These are phyloP conservation scores for Geotrichum fermentans DNA, from an alignment of 1,139 yeast species.

Conservation along the genomic window DNA sequence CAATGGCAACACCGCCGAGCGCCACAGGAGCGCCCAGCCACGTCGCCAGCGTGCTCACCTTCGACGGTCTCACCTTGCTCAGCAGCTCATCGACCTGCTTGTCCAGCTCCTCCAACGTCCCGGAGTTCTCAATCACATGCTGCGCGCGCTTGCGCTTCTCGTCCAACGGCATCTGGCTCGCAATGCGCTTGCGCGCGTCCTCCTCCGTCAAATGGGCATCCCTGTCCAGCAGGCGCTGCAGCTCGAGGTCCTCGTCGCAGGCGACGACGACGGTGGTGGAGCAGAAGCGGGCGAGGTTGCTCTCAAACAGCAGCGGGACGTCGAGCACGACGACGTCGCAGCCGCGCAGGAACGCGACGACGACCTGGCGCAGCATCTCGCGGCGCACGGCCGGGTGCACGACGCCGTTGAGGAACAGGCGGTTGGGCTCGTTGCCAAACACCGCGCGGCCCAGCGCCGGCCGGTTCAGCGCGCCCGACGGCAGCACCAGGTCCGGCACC, in stretches of 20 bases:
- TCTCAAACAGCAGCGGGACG: slow-evolving; percentile 84
- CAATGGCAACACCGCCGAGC: slow-evolving; percentile 15
- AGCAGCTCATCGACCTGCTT: slow-evolving; percentile 47
- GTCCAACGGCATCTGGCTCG: slow-evolving; percentile 66
- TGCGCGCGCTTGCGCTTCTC: slow-evolving; percentile 61
- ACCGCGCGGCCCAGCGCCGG: slow-evolving; percentile 73
- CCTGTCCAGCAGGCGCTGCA: slow-evolving; percentile 57
- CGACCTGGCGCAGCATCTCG: slow-evolving; percentile 56
- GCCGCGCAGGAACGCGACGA: slow-evolving; percentile 53
- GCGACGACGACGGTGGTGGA: slow-evolving; percentile 67
- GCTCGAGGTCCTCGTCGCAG: slow-evolving; percentile 55
- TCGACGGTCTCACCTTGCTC: slow-evolving; percentile 45
- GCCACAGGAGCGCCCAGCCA: slow-evolving; percentile 54
- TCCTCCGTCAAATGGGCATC: slow-evolving; percentile 62
- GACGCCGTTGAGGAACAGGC: slow-evolving; percentile 57
- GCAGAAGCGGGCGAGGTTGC: slow-evolving; percentile 64
- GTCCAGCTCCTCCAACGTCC: slow-evolving; percentile 47
- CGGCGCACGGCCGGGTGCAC: slow-evolving; percentile 86
- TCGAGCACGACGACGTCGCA: slow-evolving; percentile 65
- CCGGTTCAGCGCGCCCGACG: slow-evolving; percentile 49
- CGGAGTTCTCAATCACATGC: slow-evolving; percentile 60
- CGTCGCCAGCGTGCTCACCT: slow-evolving; percentile 40
- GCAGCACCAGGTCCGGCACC: slow-evolving; percentile 51
- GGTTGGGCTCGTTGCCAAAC: slow-evolving; percentile 59
- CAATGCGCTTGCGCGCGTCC: slow-evolving; percentile 69